Evolutionary conservation across 805 yeast species (phyloP), one percentile per base, ranked within the genome.

Genomic region (Yarrowia osloensis): DNA sequence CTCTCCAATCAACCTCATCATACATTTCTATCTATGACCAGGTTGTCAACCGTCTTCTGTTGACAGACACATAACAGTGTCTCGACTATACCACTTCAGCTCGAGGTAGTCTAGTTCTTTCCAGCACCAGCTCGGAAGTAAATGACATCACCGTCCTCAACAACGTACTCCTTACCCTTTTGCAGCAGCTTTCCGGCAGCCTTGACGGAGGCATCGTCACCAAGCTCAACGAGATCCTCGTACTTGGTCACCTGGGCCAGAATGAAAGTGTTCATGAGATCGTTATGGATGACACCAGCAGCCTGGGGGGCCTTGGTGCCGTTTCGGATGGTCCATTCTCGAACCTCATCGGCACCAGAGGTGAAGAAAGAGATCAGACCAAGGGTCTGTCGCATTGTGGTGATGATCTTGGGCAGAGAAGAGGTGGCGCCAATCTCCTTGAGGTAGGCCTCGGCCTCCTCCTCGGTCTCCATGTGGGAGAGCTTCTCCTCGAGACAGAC

Each of bases 221-320:
- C 87, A 54, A 78, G 76, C 79, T 89, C 94, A 62, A 87, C 78
- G 69, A 93, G 80, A 75, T 92, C 98, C 26, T 83, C 84, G 81
- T 86, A 95, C 75, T 91, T 93, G 75, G 91, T 91, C 71, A 95
- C 89, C 78, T 91, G 92, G 52, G 98, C 99, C 73, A 91, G 86
- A 74, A 95, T 92, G 77, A 95, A 95, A 24, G 98, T 94, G 78
- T 88, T 90, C 85, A 91, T 93, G 77, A 94, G 85, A 80, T 94
- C 99, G 44, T 93, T 90, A 79, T 95, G 99, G 74, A 94, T 94
- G 52, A 95, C 97, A 77, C 98, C 98, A 24, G 99, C 99, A 52
- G 99, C 98, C 75, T 90, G 92, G n/a, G 99, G 99, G 66, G 98
- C 98, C 73, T 90, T 88, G 55, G 94, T 89, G 73, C 96, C 96